Evolutionary conservation across 2,329 filamentous ascomycete genomes (phyloP).

Genomic region (Thelonectria olida): DNA sequence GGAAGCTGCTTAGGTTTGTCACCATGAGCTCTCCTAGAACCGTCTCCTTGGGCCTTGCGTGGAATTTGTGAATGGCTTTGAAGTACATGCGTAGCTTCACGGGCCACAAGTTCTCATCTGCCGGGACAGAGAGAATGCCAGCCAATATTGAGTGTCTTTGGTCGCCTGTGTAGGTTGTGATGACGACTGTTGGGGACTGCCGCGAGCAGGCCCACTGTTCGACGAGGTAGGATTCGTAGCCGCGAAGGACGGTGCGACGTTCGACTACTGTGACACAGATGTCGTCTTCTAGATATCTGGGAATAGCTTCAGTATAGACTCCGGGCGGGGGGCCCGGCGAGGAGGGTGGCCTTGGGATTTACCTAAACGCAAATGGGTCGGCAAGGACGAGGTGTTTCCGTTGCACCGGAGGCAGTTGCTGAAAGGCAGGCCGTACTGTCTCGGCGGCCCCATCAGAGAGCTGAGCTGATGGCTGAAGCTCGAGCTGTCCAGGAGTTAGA

Average conservation of each 20-base stretch:
- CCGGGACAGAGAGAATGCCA: conserved; percentile 82
- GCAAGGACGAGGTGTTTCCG: conserved; percentile 64
- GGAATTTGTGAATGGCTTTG: conserved; percentile 83
- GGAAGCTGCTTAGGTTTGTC: conserved; percentile 91
- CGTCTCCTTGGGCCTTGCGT: conserved; percentile 86
- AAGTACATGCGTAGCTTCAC: conserved; percentile 83
- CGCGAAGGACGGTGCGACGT: conserved; percentile 73
- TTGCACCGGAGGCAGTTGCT: conserved; percentile 21
- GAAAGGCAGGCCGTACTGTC: conserved; percentile 13
- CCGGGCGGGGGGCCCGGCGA: neutral
- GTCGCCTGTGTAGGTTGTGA: conserved; percentile 93
- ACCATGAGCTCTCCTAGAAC: conserved; percentile 87
- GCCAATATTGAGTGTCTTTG: conserved; percentile 80
- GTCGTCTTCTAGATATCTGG: conserved; percentile 86
- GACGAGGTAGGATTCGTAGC: conserved; percentile 93
- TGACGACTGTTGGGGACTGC: conserved; percentile 87
- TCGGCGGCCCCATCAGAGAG: conserved; percentile 26
- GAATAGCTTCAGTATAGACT: conserved; percentile 16
- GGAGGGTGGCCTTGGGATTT: conserved; percentile 26
- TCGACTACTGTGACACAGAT: conserved; percentile 78
- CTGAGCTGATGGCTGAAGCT: conserved; percentile 20
- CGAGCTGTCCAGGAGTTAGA: conserved; percentile 27
- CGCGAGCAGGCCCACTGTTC: conserved; percentile 98
- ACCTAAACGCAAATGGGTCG: conserved; percentile 67
- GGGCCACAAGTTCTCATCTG: conserved; percentile 83